Conservation (phyloP, 2,329 filamentous ascomycete species). For the Fusarium musae region DNA sequence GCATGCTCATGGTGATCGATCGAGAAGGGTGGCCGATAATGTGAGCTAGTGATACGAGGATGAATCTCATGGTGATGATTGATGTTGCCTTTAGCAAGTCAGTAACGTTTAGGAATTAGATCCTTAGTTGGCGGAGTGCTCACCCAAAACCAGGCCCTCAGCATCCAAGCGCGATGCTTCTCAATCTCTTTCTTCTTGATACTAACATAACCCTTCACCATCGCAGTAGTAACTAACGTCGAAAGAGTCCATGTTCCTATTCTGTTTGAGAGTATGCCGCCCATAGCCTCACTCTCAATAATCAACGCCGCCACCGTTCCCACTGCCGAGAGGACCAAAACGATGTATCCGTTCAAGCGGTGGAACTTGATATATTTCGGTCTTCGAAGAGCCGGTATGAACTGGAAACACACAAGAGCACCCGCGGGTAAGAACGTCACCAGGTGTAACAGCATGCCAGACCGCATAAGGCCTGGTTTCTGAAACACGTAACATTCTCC, state of each 20-base stretch:
- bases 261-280: neutral
- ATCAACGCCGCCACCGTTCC: constrained; percentile 7
- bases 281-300: constrained; percentile 14
- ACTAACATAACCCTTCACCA: neutral
- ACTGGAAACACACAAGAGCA: constrained; percentile 15
- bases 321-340: neutral
- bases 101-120: neutral
- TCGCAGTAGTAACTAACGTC: neutral
- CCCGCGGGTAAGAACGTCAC: constrained; percentile 11
- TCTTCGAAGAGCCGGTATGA: constrained; percentile 3
- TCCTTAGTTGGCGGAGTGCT: neutral
- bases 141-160: constrained; percentile 21
- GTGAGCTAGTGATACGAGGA: neutral
- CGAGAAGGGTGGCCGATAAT: neutral
- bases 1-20: neutral
- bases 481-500: constrained; percentile 19
- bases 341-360: constrained; percentile 3
- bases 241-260: neutral
- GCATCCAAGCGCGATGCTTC: constrained; percentile 20
- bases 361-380: neutral
- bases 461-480: constrained; percentile 3
- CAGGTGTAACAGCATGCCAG: constrained; percentile 5
- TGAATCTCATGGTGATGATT: constrained; percentile 19
- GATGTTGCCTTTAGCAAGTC: constrained; percentile 7
- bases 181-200: neutral